Percentiles rank a stretch among this genome's conserved stretches.
phyloP scores from a whole-genome alignment of 306 rosid genomes.

The Trifolium repens region DNA sequence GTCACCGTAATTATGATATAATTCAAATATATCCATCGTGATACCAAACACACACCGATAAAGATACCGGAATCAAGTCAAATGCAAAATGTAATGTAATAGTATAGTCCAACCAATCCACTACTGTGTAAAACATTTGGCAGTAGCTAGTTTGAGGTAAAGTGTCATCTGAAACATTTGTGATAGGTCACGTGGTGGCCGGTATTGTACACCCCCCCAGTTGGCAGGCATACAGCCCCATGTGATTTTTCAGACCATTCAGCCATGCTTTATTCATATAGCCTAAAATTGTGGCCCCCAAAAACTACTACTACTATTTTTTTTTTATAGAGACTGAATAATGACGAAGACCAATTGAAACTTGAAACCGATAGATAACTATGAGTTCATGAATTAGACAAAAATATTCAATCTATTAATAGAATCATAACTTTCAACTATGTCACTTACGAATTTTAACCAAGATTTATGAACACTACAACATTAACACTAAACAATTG shows the following conservation, averaged over 20 bases:
- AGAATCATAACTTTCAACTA: too few species aligned
- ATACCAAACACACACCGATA: too few species aligned
- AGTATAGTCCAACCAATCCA: not conserved
- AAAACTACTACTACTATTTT: not conserved
- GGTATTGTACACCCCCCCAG: slow-evolving; percentile 16
- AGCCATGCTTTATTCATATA: slow-evolving; percentile 25
- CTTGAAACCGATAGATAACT: too few species aligned
- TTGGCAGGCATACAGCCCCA: slow-evolving; percentile 32
- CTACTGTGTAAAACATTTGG: not conserved
- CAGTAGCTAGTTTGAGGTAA: slow-evolving; percentile 2
- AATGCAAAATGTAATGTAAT: not conserved
- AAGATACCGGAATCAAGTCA: not conserved
- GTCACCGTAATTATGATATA: too few species aligned
- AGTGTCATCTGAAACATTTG: not conserved
- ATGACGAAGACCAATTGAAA: too few species aligned
- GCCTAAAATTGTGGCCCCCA: slow-evolving; percentile 31
- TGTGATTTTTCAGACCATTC: slow-evolving; percentile 49
- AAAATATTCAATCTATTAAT: too few species aligned
- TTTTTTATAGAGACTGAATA: not conserved
- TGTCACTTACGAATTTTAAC: not conserved
- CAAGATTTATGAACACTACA: not conserved
- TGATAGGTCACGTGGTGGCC: slow-evolving; percentile 27
- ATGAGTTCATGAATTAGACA: too few species aligned
- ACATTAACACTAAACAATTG: not conserved
- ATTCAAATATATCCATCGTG: too few species aligned